A percentile compares a stretch with the other conserved stretches of the same genome.
Conservation (phyloP, 2,329 filamentous ascomycete species). For the Penicillium sp. region DNA sequence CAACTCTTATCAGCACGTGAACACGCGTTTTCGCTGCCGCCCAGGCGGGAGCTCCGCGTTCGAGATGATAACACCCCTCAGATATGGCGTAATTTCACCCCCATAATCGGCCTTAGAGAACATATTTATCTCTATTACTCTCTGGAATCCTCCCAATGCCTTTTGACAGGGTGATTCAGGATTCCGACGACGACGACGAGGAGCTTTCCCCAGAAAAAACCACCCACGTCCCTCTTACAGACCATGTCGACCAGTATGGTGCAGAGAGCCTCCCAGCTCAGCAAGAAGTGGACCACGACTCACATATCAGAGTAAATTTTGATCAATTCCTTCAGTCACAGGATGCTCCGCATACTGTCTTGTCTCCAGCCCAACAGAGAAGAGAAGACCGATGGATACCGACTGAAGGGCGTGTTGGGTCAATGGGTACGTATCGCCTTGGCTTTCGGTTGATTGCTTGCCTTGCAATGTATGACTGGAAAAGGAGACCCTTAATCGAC, state of each 20-base stretch:
- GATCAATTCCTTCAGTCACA: constrained; percentile 45
- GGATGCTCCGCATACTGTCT: constrained; percentile 18
- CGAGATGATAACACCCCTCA: not conserved
- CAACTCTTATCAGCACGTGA: constrained; percentile 38
- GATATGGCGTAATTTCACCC: not conserved
- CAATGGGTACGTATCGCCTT: constrained; percentile 32
- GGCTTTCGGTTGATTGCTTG: not conserved
- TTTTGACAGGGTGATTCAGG: constrained; percentile 46
- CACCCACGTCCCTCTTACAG: constrained; percentile 21
- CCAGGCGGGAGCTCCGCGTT: constrained; percentile 10
- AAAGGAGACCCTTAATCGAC: not conserved
- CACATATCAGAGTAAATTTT: constrained; percentile 40
- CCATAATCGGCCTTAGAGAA: not conserved
- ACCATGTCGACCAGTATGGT: constrained; percentile 2
- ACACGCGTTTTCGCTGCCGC: constrained; percentile 23
- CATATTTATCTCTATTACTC: not conserved
- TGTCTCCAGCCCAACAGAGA: constrained; percentile 39
- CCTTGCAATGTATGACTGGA: not conserved
- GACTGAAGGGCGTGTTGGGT: constrained; percentile 32
- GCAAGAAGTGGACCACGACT: constrained; percentile 19
- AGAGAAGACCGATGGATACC: constrained; percentile 44
- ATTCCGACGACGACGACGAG: constrained; percentile 49
- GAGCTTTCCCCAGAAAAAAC: constrained; percentile 30
- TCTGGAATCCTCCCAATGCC: constrained; percentile 34
- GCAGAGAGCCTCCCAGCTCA: constrained; percentile 2